Percentiles rank a stretch among this genome's conserved stretches.
phyloP scores from a whole-genome alignment of 768 basidiomycete genomes.

The Fomitopsis pulvina region DNA sequence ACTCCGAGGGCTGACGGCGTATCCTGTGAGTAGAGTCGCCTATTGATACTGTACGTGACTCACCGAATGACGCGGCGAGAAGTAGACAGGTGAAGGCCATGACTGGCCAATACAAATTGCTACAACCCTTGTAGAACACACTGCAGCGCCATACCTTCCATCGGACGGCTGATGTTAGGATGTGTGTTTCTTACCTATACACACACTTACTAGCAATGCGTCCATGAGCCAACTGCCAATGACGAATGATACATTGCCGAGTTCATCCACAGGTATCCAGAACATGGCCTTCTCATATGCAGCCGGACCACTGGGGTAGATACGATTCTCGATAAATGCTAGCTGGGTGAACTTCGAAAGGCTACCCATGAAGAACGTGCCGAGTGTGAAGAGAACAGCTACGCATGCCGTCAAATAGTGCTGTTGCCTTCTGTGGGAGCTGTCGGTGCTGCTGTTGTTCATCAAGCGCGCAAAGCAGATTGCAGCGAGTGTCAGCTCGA shows the following conservation, averaged over 20 bases:
- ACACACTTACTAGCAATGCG: neutral
- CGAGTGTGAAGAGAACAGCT: neutral
- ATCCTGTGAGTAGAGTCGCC: neutral
- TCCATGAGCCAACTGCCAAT: neutral
- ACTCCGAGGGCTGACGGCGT: neutral
- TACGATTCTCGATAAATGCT: neutral
- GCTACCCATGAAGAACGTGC: neutral
- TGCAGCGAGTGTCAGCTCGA: neutral
- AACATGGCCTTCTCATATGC: neutral
- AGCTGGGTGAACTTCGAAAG: neutral
- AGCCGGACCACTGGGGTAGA: neutral
- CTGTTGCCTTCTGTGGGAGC: neutral
- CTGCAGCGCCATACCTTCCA: constrained; percentile 1
- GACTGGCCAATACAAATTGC: neutral
- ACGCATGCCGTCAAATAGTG: neutral
- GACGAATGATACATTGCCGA: neutral
- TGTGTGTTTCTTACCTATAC: neutral
- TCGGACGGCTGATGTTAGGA: neutral
- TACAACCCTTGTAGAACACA: neutral
- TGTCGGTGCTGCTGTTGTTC: neutral
- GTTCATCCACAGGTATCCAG: neutral
- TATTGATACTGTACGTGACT: neutral
- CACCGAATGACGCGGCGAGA: neutral
- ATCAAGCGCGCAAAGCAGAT: neutral
- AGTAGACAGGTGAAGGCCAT: neutral